Conservation (phyloP, 1,284 basidiomycete species). For the Rhodotorula sp. region DNA sequence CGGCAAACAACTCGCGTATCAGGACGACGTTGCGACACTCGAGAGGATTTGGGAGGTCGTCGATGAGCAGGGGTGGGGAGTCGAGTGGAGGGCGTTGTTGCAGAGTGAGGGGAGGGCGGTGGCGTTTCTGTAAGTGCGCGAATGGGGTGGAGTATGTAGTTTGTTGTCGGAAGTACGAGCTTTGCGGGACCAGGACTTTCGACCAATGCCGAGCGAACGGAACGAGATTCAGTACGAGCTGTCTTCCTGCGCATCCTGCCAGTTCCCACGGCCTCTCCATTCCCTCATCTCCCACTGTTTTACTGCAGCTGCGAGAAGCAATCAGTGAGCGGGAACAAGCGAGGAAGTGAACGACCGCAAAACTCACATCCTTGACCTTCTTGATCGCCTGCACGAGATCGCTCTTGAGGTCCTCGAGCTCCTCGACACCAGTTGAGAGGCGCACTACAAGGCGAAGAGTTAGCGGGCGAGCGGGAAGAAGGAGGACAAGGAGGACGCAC, state of each 20-base stretch:
- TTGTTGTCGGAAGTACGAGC: neutral
- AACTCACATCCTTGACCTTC: conserved; percentile 15
- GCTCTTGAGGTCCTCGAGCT: conserved; percentile 57
- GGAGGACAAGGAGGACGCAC: conserved; percentile 17
- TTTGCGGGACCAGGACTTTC: too few relatives aligned
- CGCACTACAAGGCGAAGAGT: conserved; percentile 52
- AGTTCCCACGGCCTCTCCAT: too few relatives aligned
- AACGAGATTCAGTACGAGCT: too few relatives aligned
- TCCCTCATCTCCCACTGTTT: too few relatives aligned
- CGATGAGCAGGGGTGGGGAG: conserved; percentile 26
- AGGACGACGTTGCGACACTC: conserved; percentile 23
- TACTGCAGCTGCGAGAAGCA: too few relatives aligned
- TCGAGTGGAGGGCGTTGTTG: conserved; percentile 32
- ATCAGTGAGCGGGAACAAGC: neutral
- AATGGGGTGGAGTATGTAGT: neutral
- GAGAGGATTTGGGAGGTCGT: conserved; percentile 31
- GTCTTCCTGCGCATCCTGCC: too few relatives aligned
- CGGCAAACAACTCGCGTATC: conserved; percentile 23
- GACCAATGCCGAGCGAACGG: too few relatives aligned
- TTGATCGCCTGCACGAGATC: conserved; percentile 45
- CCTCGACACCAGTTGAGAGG: conserved; percentile 75
- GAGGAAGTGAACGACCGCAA: neutral
- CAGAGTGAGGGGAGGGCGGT: conserved; percentile 29
- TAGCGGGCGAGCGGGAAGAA: neutral
- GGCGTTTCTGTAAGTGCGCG: conserved; percentile 20